phyloP scores from a whole-genome alignment of 225 moss, liverwort and hornwort species.

The Thuidium tamariscinum region DNA sequence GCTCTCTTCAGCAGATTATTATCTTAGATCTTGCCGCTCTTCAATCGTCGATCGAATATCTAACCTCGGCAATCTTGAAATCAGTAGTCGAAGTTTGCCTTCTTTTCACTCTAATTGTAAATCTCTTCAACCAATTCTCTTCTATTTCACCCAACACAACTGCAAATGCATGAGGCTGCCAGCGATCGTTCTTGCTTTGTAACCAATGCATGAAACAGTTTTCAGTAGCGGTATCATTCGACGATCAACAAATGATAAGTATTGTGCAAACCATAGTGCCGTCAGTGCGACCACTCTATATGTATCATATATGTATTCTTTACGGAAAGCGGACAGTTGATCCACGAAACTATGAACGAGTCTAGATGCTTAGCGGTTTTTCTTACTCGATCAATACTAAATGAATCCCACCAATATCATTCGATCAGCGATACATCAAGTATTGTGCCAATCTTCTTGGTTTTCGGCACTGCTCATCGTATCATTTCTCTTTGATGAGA shows the following conservation, averaged over 20 bases:
- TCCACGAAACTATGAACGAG: not conserved
- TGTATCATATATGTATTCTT: not conserved
- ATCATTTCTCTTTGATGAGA: not conserved
- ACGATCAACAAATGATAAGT: no score
- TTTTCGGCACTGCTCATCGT: not conserved
- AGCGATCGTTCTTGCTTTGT: not conserved
- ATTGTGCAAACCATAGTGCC: no score
- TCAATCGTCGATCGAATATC: not conserved
- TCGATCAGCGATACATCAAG: not conserved
- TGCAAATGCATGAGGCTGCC: no score
- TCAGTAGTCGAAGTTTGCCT: not conserved
- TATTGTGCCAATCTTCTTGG: not conserved
- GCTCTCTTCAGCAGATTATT: not conserved
- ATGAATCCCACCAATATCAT: not conserved
- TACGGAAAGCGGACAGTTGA: not conserved
- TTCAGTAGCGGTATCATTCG: not conserved
- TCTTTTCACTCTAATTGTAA: not conserved
- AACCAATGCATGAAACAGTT: not conserved
- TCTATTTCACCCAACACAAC: not conserved
- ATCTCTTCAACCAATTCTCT: not conserved
- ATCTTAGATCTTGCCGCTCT: not conserved
- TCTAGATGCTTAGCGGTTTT: not conserved
- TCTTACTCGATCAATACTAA: not conserved
- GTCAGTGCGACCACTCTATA: not conserved
- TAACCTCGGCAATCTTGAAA: not conserved